Conservation (phyloP, 2,329 filamentous ascomycete species). For the Chrysosporium keratinophilum region DNA sequence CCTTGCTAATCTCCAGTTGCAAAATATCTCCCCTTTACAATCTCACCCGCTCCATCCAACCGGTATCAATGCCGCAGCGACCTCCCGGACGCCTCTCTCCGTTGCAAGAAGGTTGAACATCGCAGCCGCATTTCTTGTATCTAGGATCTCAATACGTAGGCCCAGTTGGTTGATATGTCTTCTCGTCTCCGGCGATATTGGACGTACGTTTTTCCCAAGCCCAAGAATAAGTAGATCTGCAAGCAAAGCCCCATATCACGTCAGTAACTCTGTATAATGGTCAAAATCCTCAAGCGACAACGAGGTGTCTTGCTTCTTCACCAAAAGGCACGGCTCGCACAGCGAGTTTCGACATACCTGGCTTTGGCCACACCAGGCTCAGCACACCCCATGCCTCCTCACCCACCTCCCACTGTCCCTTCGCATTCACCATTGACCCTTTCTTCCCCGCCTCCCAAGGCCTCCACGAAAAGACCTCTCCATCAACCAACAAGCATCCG, state of each 20-base stretch:
- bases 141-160: conserved; percentile 75
- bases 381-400: conserved; percentile 64
- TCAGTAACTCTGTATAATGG: too few relatives aligned
- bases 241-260: not conserved
- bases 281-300: too few relatives aligned
- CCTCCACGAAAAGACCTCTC: conserved; percentile 80
- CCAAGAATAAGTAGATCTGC: conserved; percentile 83
- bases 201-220: conserved; percentile 63
- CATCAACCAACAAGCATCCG: conserved; percentile 69
- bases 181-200: conserved; percentile 65
- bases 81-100: conserved; percentile 72
- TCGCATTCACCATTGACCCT: conserved; percentile 54
- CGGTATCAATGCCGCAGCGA: conserved; percentile 80
- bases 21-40: not conserved
- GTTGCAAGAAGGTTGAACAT: conserved; percentile 95
- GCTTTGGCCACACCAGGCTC: conserved; percentile 73
- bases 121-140: conserved; percentile 85
- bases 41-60: conserved; percentile 19
- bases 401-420: conserved; percentile 70
- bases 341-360: conserved; percentile 49
- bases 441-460: conserved; percentile 55
- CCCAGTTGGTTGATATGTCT: conserved; percentile 64
- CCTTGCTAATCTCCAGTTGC: not conserved
- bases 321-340: not conserved
- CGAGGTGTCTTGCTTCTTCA: not conserved